Evolutionary conservation across 805 yeast genomes (phyloP), one percentile per base, ranked within the genome.

Genomic region (Metschnikowia bowlesiae): DNA sequence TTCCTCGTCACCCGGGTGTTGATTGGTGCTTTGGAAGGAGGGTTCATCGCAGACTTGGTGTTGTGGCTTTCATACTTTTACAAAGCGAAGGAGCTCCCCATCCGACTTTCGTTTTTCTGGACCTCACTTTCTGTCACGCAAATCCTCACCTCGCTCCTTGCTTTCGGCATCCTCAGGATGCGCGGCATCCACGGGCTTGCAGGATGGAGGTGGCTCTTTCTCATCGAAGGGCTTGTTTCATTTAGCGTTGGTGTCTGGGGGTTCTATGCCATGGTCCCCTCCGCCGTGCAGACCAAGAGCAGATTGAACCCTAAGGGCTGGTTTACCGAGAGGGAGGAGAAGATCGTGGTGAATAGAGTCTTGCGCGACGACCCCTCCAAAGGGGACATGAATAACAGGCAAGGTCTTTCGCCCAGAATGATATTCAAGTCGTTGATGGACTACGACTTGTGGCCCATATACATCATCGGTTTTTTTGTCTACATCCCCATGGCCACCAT

Each of bases 21-120:
- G 5, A 59, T 82, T 39, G 89, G 85, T 1, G 58, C 76, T 3
- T 62, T 80, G n/a, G 84, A 84, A 62, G 89, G 89, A 50, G 89
- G 89, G 0, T 63, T 75, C 39, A 83, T 85, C 48, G 84, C 80
- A 0, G 79, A 76, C 13, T 64, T 72, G 50, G 61, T 57, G 6
- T 49, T 84, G 44, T 85, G 85, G 82, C 67, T 85, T 63, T 78
- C 85, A 1, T 85, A 83, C 64, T 85, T 84, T 65, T 85, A 79
- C 67, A 84, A 81, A 8, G 61, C 78, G 31, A 63, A 70, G 30
- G 89, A 85, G 63, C 69, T 85, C 14, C 73, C 87, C 1, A 63
- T 81, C 26, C 69, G 89, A 48, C 66, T 84, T 30, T 77, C 86
- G 0, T 74, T 74, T 57, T 84, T 85, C 61, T 84, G 84, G 77